Base-by-base conservation (phyloP, 1,284 basidiomycete genomes). In the Pseudozyma thailandica region DNA sequence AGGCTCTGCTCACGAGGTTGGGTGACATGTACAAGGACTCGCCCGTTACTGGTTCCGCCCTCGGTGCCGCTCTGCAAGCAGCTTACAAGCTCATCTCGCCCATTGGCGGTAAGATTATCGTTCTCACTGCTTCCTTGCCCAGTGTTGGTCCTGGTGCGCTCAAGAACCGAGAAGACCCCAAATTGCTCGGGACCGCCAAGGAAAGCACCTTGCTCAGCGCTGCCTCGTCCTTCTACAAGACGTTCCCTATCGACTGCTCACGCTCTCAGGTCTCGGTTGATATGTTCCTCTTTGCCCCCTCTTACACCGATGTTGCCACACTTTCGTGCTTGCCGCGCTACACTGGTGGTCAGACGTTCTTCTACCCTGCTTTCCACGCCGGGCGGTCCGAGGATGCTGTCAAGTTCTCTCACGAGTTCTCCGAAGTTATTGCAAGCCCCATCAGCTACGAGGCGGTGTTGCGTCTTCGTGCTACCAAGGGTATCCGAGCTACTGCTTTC, bases 341-440 rank as follows among this genome's bases (percentile, higher is more conserved):
- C 85, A 98, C 96, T 15, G 93, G 94, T 59, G 96, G 96, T 39
- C 92, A 97, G 83, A 97, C 95, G 0, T 98, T 94, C 86, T 96
- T 95, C 84, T 98, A 98, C 84, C 96, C 95, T 18, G 93, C 93
- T 6, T 98, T 98, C 87, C 97, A 96, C 82, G 96, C 96, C 9
- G 89, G 89, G 3, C 89, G 94, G 37, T 87, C 92, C 10, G 95
- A 98, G 83, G 96, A 98, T 80, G 95, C 95, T 1, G 87, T 95
- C 84, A 98, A 98, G 85, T 98, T 99, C 80, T 93, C 95, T 0
- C 94, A 94, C 78, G 96, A 98, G 84, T 95, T 98, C 79, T 92
- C 93, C 30, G 90, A 92, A 77, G 92, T 96, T 20, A 84, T 99
- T 48, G 91, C 93, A 3, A 92, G 91, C 87, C 93, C 94, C 10